These are phyloP conservation scores for Fusarium sarcochroum DNA, from an alignment of 2,329 filamentous ascomycete species.

Conservation along the genomic window DNA sequence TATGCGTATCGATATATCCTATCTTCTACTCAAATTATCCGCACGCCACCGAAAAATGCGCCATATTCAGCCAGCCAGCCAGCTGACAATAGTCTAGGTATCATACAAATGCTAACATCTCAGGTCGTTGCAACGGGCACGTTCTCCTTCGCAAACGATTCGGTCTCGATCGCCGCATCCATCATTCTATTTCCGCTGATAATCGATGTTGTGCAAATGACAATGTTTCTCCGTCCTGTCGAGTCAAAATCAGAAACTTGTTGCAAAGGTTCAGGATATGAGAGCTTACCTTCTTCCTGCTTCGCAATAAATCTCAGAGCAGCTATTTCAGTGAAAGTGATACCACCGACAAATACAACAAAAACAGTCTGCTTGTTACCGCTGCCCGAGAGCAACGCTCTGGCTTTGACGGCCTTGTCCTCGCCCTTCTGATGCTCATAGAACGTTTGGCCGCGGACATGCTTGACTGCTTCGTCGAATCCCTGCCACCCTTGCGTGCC, in stretches of 20 bases:
- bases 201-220: slow-evolving; percentile 94
- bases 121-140: slow-evolving; percentile 37
- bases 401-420: slow-evolving; percentile 90
- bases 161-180: slow-evolving; percentile 83
- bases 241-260: slow-evolving; percentile 30
- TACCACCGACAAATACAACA: slow-evolving; percentile 97
- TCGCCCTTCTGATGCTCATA: slow-evolving; percentile 93
- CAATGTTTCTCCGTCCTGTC: slow-evolving; percentile 80
- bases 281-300: slow-evolving; percentile 77
- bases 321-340: slow-evolving; percentile 96
- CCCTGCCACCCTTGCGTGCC: slow-evolving; percentile 88
- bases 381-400: slow-evolving; percentile 85
- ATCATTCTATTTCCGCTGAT: slow-evolving; percentile 92
- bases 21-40: background rate
- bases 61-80: slow-evolving; percentile 19
- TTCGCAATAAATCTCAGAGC: slow-evolving; percentile 90
- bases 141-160: slow-evolving; percentile 67
- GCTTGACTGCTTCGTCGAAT: slow-evolving; percentile 92
- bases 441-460: slow-evolving; percentile 89
- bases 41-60: slow-evolving; percentile 19
- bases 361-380: slow-evolving; percentile 87
- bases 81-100: slow-evolving; percentile 31
- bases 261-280: background rate
- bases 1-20: slow-evolving; percentile 2
- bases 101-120: slow-evolving; percentile 37